Evolutionary conservation across 371 early-diverging fungal genomes (phyloP), one percentile per base, ranked within the genome.

Genomic region (Mucor piriformis): DNA sequence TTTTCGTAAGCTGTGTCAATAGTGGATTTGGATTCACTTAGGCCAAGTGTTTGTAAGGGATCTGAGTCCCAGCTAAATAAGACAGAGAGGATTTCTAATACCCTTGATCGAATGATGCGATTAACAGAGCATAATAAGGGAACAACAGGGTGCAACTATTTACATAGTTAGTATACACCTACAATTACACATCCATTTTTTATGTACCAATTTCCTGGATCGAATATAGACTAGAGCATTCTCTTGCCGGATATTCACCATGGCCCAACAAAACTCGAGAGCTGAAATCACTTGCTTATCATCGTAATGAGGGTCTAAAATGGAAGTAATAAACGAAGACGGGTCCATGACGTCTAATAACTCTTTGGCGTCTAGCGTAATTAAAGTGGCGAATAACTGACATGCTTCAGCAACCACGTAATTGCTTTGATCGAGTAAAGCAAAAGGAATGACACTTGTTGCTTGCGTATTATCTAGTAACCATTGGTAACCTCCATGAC

Each of bases 261-360:
- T 46, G 0, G 27, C 42, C 73, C 73, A 77, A 44, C 69, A 73
- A 43, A 80, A 75, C 23, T 80, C 80, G 24, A 77, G 50, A 6
- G 72, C 67, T 16, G 71, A 50, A 52, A 74, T 32, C 6, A 67
- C 18, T 32, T 67, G 50, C 3, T 50, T 46, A 24, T 58, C 54
- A 16, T 72, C 52, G 25, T 48, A 20, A 32, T 38, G 4, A 40
- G 38, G 40, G 13, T 59, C 43, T 3, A 27, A 57, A 23, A 70
- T 50, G 3, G 37, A 33, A 16, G 57, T 64, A 16, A 72, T 59
- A 6, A 61, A 43, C 3, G 37, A 34, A 8, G 70, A 43, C 8
- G 75, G 72, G 50, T 75, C 67, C 64, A 56, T 60, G 5, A 62
- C 7, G 1, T 35, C 25, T 6, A 51, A 48, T 24, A 60, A 54